phyloP scores from a whole-genome alignment of 257 asterid species.

The Nicotiana tabacum region DNA sequence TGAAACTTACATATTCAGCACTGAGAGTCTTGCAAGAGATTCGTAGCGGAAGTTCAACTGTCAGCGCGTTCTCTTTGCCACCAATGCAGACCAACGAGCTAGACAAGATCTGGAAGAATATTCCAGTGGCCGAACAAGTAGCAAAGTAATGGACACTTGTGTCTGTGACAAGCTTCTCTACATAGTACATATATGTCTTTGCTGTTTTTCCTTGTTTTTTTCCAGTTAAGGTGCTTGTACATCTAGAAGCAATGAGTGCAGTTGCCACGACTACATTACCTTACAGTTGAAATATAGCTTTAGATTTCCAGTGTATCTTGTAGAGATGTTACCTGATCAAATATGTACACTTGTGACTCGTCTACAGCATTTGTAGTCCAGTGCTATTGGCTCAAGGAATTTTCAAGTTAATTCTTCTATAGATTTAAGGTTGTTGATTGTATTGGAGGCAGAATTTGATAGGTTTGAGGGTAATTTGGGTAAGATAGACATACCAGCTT shows the following conservation, averaged over 20 bases:
- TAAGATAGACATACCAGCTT: too few species aligned
- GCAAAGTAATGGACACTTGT: constrained; percentile 12
- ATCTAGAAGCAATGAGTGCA: not conserved
- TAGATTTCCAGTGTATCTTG: not conserved
- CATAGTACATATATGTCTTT: not conserved
- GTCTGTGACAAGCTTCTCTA: not conserved
- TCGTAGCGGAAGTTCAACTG: constrained; percentile 64
- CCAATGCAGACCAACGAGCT: constrained; percentile 36
- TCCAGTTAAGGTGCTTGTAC: not conserved
- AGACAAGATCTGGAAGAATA: constrained; percentile 34
- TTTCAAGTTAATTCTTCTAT: not conserved
- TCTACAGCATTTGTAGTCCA: not conserved
- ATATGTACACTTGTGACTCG: not conserved
- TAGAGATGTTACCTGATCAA: not conserved
- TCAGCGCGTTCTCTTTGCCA: constrained; percentile 60
- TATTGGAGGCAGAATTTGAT: not conserved
- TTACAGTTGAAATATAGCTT: not conserved
- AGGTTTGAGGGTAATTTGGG: too few species aligned
- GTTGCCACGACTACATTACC: not conserved
- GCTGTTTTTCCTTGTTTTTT: not conserved
- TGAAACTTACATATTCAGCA: constrained; percentile 58
- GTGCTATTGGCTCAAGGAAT: not conserved
- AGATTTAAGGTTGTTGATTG: not conserved
- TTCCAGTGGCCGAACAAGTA: constrained; percentile 27
- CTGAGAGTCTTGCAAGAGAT: constrained; percentile 52